Conservation (phyloP, 2,329 filamentous ascomycete species). For the Diaporthe citrichinensis region DNA sequence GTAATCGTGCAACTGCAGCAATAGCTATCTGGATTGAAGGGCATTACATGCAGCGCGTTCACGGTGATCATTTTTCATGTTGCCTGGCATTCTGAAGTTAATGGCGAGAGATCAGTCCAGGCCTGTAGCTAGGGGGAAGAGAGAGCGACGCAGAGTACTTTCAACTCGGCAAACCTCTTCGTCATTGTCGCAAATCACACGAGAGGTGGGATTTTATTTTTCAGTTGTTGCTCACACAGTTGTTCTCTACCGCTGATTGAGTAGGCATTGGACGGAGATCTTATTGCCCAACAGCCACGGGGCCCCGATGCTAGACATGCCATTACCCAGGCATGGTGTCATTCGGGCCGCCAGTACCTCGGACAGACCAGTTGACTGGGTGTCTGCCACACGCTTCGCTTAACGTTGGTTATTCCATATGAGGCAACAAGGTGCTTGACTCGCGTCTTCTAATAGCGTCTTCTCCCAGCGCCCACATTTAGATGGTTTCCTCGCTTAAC, state of each 20-base stretch:
- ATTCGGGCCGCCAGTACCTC: neutral
- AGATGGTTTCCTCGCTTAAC: neutral
- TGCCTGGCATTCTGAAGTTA: neutral
- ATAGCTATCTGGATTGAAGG: neutral
- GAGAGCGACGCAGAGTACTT: too few relatives aligned
- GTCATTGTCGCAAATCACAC: too few relatives aligned
- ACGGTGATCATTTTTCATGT: neutral
- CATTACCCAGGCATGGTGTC: neutral
- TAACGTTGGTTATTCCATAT: neutral
- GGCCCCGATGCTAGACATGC: too few relatives aligned
- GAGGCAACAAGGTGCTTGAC: neutral
- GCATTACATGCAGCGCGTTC: neutral
- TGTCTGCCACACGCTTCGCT: neutral
- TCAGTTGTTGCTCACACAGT: accelerated
- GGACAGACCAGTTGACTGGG: neutral
- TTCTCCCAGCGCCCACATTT: neutral
- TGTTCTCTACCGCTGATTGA: too few relatives aligned
- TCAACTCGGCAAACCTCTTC: too few relatives aligned
- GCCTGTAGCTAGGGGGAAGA: too few relatives aligned
- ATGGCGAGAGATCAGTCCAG: too few relatives aligned
- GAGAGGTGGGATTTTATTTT: too few relatives aligned
- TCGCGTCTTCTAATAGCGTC: neutral
- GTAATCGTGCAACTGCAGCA: neutral
- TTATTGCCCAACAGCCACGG: too few relatives aligned
- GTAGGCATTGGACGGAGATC: too few relatives aligned